Conservation (phyloP, 2,329 filamentous ascomycete species). For the Zelopaecilomyces penicillatus region DNA sequence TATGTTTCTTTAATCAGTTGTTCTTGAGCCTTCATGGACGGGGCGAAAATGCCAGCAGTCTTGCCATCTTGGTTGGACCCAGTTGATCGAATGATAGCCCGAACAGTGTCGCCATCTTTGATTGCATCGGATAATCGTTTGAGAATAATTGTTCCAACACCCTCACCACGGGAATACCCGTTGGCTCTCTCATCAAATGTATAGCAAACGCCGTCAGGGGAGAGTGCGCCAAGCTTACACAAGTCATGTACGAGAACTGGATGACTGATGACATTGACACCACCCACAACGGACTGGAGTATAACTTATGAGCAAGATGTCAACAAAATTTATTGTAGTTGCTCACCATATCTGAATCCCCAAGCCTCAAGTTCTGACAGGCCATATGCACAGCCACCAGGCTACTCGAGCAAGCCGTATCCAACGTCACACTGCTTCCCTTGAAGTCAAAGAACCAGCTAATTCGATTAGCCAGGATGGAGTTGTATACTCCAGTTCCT, state of each 20-base stretch:
- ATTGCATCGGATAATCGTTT: not conserved
- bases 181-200: slow-evolving; percentile 2
- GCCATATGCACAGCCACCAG: slow-evolving; percentile 22
- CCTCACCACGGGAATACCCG: slow-evolving; percentile 5
- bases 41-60: not conserved
- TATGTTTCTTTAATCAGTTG: slow-evolving; percentile 3
- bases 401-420: slow-evolving; percentile 26
- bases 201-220: slow-evolving; percentile 11
- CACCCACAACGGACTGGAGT: slow-evolving; percentile 1
- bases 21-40: not conserved
- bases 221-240: slow-evolving; percentile 29
- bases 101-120: slow-evolving; percentile 1
- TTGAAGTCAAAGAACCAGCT: slow-evolving; percentile 29
- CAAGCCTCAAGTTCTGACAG: slow-evolving; percentile 13
- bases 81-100: not conserved
- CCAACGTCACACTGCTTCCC: slow-evolving; percentile 22
- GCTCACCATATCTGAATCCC: slow-evolving; percentile 20
- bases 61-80: slow-evolving; percentile 1
- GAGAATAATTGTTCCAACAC: not conserved
- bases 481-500: slow-evolving; percentile 20
- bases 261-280: not conserved
- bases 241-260: slow-evolving; percentile 28
- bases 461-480: slow-evolving; percentile 26
- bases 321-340: no score
- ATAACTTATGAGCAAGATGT: no score